Conservation (phyloP, 73 alveolate genomes). For the Tetrahymena malaccensis region DNA sequence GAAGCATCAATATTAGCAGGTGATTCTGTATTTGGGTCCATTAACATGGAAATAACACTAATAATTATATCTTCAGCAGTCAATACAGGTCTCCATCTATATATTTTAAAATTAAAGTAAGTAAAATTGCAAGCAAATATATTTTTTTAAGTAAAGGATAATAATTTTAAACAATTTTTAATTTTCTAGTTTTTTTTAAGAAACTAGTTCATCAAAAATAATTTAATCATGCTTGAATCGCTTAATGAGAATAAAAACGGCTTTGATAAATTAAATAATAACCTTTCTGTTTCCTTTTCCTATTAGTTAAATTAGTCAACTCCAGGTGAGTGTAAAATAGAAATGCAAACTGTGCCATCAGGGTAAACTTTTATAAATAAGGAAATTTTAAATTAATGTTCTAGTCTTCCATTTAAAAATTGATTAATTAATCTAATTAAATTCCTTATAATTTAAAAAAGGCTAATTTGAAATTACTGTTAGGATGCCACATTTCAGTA, state of each 20-base stretch:
- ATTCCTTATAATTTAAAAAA: not conserved
- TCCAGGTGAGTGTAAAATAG: slow-evolving; percentile 84
- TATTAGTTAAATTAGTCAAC: slow-evolving; percentile 63
- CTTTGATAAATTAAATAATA: not conserved
- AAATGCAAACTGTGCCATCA: slow-evolving; percentile 88
- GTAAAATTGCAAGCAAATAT: no score
- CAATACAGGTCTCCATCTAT: slow-evolving; percentile 87
- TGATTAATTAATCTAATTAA: not conserved
- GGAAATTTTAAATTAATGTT: not conserved
- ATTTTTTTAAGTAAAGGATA: no score
- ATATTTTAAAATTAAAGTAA: not conserved
- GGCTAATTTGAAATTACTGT: slow-evolving; percentile 31
- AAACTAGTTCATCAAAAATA: no score
- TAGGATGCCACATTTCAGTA: slow-evolving; percentile 96
- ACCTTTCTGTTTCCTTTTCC: slow-evolving; percentile 75
- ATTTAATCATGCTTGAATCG: not conserved
- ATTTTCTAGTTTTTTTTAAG: not conserved
- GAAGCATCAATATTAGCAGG: slow-evolving; percentile 93
- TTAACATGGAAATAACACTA: slow-evolving; percentile 79
- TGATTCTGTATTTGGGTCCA: slow-evolving; percentile 82
- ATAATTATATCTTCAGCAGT: slow-evolving; percentile 77
- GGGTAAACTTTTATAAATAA: slow-evolving; percentile 44
- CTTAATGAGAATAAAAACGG: not conserved
- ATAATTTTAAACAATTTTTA: no score
- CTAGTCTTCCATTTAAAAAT: not conserved